phyloP scores from a whole-genome alignment of 1,284 basidiomycete genomes.

The Porphyrellus sp. region DNA sequence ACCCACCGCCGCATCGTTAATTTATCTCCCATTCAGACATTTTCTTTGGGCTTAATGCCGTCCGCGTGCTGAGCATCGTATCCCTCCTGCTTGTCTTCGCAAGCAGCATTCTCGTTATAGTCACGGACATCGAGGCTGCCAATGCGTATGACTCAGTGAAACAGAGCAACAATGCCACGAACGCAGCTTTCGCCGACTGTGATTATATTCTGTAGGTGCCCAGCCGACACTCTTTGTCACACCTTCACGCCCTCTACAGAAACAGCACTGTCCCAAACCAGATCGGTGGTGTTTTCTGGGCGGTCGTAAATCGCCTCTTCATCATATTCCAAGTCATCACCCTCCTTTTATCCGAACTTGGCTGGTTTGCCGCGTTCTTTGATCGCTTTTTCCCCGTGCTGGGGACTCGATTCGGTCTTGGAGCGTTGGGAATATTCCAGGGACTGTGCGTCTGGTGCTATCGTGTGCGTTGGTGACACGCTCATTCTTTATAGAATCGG shows the following conservation, averaged over 20 bases:
- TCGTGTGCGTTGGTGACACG: slow-evolving; percentile 4
- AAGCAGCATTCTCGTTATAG: slow-evolving; percentile 79
- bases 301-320: slow-evolving; percentile 77
- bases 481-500: slow-evolving; percentile 52
- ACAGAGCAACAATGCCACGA: slow-evolving; percentile 35
- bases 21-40: slow-evolving; percentile 42
- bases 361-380: slow-evolving; percentile 76
- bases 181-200: slow-evolving; percentile 47
- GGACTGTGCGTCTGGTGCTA: slow-evolving; percentile 52
- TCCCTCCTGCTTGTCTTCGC: slow-evolving; percentile 75
- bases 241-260: slow-evolving; percentile 37
- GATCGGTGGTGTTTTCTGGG: slow-evolving; percentile 85
- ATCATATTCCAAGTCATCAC: slow-evolving; percentile 80
- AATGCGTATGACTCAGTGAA: slow-evolving; percentile 55
- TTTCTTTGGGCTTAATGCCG: slow-evolving; percentile 78
- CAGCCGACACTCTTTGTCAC: slow-evolving; percentile 1
- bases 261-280: slow-evolving; percentile 86
- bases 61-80: slow-evolving; percentile 78
- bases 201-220: slow-evolving; percentile 73
- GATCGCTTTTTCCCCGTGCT: slow-evolving; percentile 81
- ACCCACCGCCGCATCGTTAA: background rate
- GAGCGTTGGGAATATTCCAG: slow-evolving; percentile 81
- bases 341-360: slow-evolving; percentile 76
- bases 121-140: slow-evolving; percentile 74
- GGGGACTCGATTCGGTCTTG: slow-evolving; percentile 77